phyloP scores from a whole-genome alignment of 495 filamentous ascomycete genomes.

The Penicillium crystallinum region DNA sequence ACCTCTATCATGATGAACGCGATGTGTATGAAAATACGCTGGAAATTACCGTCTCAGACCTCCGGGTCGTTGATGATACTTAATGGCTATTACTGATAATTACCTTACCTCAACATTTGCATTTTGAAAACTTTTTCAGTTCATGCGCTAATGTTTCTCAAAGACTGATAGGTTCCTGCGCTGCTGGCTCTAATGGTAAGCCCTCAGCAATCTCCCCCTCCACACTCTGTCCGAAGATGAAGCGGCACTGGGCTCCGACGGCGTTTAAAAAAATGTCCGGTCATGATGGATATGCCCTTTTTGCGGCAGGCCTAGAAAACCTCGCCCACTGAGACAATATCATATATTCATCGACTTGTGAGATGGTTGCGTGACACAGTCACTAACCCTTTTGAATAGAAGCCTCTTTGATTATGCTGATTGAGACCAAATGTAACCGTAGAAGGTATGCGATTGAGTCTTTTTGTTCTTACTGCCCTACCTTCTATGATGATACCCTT shows the following conservation, averaged over 20 bases:
- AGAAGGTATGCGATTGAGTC: conserved; percentile 19
- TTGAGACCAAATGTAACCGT: conserved; percentile 9
- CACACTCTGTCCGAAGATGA: conserved; percentile 65
- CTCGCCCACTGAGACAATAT: conserved; percentile 86
- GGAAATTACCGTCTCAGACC: conserved; percentile 99
- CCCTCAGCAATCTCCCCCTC: conserved; percentile 10
- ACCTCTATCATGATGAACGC: conserved; percentile 67
- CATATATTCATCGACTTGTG: conserved; percentile 18
- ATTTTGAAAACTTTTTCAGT: conserved; percentile 1
- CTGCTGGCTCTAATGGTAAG: conserved; percentile 27
- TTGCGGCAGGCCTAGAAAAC: conserved; percentile 99
- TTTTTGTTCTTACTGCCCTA: conserved; percentile 9
- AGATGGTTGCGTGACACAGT: conserved; percentile 19
- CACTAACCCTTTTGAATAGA: conserved; percentile 30
- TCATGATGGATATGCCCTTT: conserved; percentile 83
- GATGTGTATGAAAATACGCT: conserved; percentile 76
- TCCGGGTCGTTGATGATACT: conserved; percentile 70
- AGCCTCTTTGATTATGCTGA: neutral
- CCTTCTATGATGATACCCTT: conserved; percentile 44
- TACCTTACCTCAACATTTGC: conserved; percentile 9
- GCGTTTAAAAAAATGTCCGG: conserved; percentile 44
- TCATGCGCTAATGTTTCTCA: conserved; percentile 22
- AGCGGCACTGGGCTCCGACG: conserved; percentile 99
- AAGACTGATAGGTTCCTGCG: conserved; percentile 15
- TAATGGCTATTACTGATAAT: conserved; percentile 83